phyloP scores from a whole-genome alignment of 768 basidiomycete species.

The Lactarius hengduanensis region DNA sequence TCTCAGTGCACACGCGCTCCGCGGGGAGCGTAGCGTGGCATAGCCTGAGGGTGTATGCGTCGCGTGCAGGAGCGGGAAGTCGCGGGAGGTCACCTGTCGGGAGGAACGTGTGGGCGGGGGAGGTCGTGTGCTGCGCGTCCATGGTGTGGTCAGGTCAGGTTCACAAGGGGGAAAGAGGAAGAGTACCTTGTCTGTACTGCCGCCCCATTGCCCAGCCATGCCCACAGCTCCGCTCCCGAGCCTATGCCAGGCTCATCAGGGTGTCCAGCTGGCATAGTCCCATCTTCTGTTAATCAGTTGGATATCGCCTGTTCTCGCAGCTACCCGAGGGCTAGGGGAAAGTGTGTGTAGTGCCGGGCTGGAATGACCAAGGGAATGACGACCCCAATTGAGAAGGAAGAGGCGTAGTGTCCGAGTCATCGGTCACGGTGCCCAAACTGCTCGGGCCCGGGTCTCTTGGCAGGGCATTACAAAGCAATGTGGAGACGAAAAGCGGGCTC shows the following conservation, averaged over 20 bases:
- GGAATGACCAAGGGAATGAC: background rate
- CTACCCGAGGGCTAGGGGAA: constrained; percentile 86
- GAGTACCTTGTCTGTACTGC: constrained; percentile 41
- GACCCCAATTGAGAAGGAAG: too few relatives aligned
- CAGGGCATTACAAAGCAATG: too few relatives aligned
- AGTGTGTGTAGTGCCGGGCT: constrained; percentile 86
- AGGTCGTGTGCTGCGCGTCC: constrained; percentile 72
- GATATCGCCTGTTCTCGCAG: constrained; percentile 80
- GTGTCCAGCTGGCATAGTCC: constrained; percentile 78
- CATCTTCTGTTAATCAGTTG: constrained; percentile 94
- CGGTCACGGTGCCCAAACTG: too few relatives aligned
- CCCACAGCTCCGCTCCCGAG: constrained; percentile 87
- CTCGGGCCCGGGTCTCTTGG: too few relatives aligned
- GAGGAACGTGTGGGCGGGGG: constrained; percentile 56
- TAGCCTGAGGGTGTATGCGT: constrained; percentile 42
- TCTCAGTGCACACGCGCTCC: constrained; percentile 93
- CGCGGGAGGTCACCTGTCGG: constrained; percentile 58
- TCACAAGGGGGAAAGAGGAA: background rate
- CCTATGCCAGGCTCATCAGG: constrained; percentile 75
- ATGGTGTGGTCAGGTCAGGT: constrained; percentile 47
- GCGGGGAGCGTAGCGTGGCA: constrained; percentile 80
- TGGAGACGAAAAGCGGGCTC: too few relatives aligned
- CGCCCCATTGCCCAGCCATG: constrained; percentile 79
- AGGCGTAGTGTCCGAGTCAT: too few relatives aligned
- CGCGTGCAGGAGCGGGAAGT: constrained; percentile 40